Percentiles rank a stretch among this genome's conserved stretches.
phyloP scores from a whole-genome alignment of 805 yeast genomes.

The Wickerhamiella parazyma region DNA sequence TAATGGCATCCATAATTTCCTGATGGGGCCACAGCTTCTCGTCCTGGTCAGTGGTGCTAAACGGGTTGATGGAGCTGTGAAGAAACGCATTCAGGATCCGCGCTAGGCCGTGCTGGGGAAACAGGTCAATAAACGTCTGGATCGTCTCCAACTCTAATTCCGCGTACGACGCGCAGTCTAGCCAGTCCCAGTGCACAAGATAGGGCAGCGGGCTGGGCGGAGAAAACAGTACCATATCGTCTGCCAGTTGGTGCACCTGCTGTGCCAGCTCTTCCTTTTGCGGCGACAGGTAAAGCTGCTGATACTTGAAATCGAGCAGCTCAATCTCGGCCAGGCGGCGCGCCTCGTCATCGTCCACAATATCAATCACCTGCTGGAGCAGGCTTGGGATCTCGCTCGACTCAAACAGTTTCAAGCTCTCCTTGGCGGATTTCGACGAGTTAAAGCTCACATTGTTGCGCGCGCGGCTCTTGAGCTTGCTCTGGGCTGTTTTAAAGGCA shows the following conservation, averaged over 20 bases:
- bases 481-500: conserved; percentile 19
- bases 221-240: conserved; percentile 59
- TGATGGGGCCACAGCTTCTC: conserved; percentile 26
- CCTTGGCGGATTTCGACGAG: conserved; percentile 10
- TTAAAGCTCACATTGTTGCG: conserved; percentile 18
- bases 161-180: conserved; percentile 39
- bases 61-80: conserved; percentile 9
- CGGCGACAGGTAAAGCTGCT: conserved; percentile 42
- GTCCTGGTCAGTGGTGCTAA: conserved; percentile 2
- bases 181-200: conserved; percentile 31
- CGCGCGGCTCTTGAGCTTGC: conserved; percentile 18
- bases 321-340: conserved; percentile 50
- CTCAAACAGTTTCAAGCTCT: conserved; percentile 35
- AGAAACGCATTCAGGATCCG: conserved; percentile 8
- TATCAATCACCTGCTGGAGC: conserved; percentile 43
- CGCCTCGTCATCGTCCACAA: conserved; percentile 44
- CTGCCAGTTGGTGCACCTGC: conserved; percentile 42
- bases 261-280: conserved; percentile 29
- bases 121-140: conserved; percentile 8
- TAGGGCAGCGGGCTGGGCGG: conserved; percentile 43
- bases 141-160: conserved; percentile 30
- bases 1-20: conserved; percentile 36
- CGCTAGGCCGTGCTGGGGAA: conserved; percentile 11
- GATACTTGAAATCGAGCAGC: conserved; percentile 42
- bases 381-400: conserved; percentile 40